Conservation (phyloP, 2,329 filamentous ascomycete species). For the Exophiala sideris region DNA sequence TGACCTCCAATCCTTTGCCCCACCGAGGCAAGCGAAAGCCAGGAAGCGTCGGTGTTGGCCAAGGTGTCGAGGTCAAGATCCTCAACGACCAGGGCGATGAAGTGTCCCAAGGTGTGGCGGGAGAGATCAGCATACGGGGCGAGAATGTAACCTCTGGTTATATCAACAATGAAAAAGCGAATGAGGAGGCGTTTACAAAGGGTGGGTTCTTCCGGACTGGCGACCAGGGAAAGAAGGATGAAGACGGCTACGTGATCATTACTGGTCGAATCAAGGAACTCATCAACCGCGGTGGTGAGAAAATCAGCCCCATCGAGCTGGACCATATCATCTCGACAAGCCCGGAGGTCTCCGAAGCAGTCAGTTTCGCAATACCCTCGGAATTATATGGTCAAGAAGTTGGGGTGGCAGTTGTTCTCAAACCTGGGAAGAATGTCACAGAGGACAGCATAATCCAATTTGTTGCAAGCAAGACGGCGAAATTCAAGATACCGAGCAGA, state of each 20-base stretch:
- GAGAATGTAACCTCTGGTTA: conserved; percentile 83
- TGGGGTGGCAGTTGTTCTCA: conserved; percentile 71
- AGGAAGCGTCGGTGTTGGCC: conserved; percentile 76
- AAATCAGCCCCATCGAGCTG: conserved; percentile 83
- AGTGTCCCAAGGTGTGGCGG: conserved; percentile 66
- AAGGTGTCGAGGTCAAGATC: conserved; percentile 78
- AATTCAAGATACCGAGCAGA: conserved; percentile 83
- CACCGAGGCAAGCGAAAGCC: conserved; percentile 67
- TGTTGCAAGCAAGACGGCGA: conserved; percentile 67
- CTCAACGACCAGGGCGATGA: conserved; percentile 67
- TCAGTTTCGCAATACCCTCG: conserved; percentile 78
- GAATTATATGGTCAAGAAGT: conserved; percentile 82
- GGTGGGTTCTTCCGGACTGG: conserved; percentile 84
- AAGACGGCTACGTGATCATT: conserved; percentile 78
- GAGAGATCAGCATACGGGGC: conserved; percentile 77
- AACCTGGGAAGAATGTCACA: conserved; percentile 56
- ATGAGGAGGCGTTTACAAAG: conserved; percentile 68
- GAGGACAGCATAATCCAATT: conserved; percentile 64
- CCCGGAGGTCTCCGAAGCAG: conserved; percentile 70
- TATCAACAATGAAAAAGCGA: conserved; percentile 76
- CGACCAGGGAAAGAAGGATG: conserved; percentile 77
- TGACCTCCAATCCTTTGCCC: conserved; percentile 61
- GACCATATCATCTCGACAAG: conserved; percentile 77
- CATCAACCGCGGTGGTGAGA: conserved; percentile 85
- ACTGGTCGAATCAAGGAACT: conserved; percentile 92